These are phyloP conservation scores for Herpomyces periplanetae DNA, from an alignment of 2,329 filamentous ascomycete genomes.

Conservation along the genomic window DNA sequence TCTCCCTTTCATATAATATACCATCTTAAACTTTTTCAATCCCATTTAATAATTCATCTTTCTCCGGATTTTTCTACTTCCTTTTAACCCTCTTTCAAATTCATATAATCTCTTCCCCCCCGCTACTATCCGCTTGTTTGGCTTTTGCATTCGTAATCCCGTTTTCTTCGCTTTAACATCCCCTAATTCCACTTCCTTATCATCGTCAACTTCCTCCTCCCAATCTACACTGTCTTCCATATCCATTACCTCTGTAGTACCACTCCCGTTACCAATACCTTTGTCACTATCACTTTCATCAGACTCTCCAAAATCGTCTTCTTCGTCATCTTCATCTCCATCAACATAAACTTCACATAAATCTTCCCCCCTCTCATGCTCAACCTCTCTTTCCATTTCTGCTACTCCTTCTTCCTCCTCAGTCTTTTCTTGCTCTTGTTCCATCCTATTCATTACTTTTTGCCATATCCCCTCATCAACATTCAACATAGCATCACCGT, in stretches of 20 bases:
- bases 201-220: constrained; percentile 9
- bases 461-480: constrained; percentile 88
- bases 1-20: constrained; percentile 2
- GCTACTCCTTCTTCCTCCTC: constrained; percentile 37
- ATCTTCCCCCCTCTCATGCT: constrained; percentile 21
- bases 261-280: constrained; percentile 17
- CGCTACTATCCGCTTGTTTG: too few relatives aligned
- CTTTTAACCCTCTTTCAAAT: too few relatives aligned
- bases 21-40: constrained; percentile 5
- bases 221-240: constrained; percentile 76
- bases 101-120: too few relatives aligned
- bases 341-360: too few relatives aligned
- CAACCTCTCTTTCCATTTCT: constrained; percentile 19
- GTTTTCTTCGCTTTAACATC: constrained; percentile 5
- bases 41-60: too few relatives aligned
- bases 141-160: too few relatives aligned
- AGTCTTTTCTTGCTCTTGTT: constrained; percentile 49
- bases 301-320: constrained; percentile 10
- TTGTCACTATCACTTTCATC: constrained; percentile 12
- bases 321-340: constrained; percentile 16
- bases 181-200: constrained; percentile 6
- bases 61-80: too few relatives aligned
- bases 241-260: constrained; percentile 31
- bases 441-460: constrained; percentile 64
- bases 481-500: constrained; percentile 74